Evolutionary conservation across 495 filamentous ascomycete species (phyloP).

Genomic region (Aspergillus diversus): DNA sequence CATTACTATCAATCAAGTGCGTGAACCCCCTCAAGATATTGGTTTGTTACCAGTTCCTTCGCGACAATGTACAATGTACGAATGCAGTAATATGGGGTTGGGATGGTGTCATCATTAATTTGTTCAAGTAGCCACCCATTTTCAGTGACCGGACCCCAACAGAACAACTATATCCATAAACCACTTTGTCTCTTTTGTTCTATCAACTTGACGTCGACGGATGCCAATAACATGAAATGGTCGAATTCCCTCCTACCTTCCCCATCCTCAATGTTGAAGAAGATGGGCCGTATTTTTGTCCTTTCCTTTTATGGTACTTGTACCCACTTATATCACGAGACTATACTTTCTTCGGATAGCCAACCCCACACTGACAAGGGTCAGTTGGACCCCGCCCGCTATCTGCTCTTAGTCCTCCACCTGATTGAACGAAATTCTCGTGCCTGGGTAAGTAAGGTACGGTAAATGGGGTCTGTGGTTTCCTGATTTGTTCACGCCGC

Average conservation of each 20-base stretch:
- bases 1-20: too few relatives aligned
- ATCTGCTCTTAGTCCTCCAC: neutral
- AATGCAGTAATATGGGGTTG: too few relatives aligned
- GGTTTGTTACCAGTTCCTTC: too few relatives aligned
- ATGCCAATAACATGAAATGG: neutral
- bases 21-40: too few relatives aligned
- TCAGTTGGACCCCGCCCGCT: neutral
- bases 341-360: neutral
- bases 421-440: neutral
- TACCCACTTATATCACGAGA: neutral
- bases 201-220: too few relatives aligned
- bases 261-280: neutral
- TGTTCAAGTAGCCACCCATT: too few relatives aligned
- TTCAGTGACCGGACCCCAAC: too few relatives aligned
- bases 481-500: neutral
- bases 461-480: neutral
- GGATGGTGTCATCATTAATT: too few relatives aligned
- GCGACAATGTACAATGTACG: too few relatives aligned
- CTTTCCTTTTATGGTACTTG: neutral
- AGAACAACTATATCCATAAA: too few relatives aligned
- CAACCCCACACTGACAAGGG: slow-evolving; percentile 7
- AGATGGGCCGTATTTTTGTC: slow-evolving; percentile 1
- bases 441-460: slow-evolving; percentile 13
- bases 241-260: neutral
- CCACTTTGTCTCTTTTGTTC: too few relatives aligned